phyloP scores from a whole-genome alignment of 2,329 filamentous ascomycete genomes.

The Penicillium hesseltinei region DNA sequence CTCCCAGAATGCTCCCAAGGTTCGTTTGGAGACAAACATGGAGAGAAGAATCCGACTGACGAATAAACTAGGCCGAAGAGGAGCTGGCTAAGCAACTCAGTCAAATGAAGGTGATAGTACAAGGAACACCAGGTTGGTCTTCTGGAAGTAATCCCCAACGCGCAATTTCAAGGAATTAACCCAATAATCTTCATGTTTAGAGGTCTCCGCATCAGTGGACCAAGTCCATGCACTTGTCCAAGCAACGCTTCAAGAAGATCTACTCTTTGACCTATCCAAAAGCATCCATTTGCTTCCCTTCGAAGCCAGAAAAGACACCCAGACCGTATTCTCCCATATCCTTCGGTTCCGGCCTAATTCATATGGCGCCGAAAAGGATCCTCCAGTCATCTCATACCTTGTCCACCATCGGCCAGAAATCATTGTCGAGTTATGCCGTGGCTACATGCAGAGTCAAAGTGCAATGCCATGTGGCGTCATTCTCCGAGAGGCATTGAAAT shows the following conservation, averaged over 20 bases:
- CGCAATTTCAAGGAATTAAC: not conserved
- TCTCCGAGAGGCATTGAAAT: constrained; percentile 83
- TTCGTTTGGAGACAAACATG: constrained; percentile 45
- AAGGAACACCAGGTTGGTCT: constrained; percentile 77
- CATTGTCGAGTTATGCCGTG: constrained; percentile 80
- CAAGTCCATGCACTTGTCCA: constrained; percentile 84
- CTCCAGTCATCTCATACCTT: constrained; percentile 83
- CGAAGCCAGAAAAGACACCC: constrained; percentile 92
- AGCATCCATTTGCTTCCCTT: constrained; percentile 85
- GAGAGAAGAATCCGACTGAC: constrained; percentile 55
- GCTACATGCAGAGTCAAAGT: constrained; percentile 86
- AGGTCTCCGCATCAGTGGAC: constrained; percentile 81
- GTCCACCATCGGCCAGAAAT: constrained; percentile 83
- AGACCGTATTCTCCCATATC: constrained; percentile 92
- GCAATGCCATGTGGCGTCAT: constrained; percentile 89
- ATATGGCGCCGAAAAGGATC: constrained; percentile 66
- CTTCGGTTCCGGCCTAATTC: constrained; percentile 77
- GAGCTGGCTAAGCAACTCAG: constrained; percentile 80
- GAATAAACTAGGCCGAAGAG: constrained; percentile 72
- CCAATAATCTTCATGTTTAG: constrained; percentile 48
- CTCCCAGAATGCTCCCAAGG: constrained; percentile 56
- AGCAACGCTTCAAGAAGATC: constrained; percentile 81
- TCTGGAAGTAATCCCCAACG: not conserved
- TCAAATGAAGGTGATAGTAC: constrained; percentile 89
- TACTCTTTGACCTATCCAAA: constrained; percentile 78